These are phyloP conservation scores for Aspergillus persii DNA, from an alignment of 2,329 filamentous ascomycete species.

Conservation along the genomic window DNA sequence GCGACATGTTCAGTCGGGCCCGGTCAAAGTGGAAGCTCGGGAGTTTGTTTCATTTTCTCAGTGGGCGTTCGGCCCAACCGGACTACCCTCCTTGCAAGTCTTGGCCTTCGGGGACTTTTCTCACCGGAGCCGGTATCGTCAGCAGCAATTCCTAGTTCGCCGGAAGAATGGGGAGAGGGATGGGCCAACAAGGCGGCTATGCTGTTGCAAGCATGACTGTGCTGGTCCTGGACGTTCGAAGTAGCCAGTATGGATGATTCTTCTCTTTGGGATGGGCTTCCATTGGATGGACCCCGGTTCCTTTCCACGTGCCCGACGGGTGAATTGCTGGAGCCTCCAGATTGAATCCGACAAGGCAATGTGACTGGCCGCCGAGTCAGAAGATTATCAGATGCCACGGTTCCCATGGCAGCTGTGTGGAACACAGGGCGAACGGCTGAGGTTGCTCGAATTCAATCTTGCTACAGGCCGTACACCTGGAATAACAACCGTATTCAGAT, in stretches of 20 bases:
- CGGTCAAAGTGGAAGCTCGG: conserved; percentile 4
- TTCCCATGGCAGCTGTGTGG: background rate
- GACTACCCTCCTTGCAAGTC: conserved; percentile 9
- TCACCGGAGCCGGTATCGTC: conserved; percentile 6
- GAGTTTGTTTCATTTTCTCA: conserved; percentile 13
- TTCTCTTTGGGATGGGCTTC: conserved; percentile 10
- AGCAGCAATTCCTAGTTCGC: conserved; percentile 12
- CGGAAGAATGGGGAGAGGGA: background rate
- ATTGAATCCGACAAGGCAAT: background rate
- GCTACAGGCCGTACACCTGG: background rate
- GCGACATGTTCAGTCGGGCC: background rate
- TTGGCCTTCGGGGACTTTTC: conserved; percentile 19
- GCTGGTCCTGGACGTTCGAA: background rate
- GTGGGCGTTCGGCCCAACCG: conserved; percentile 15
- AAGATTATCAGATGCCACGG: background rate
- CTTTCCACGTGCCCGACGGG: conserved; percentile 12
- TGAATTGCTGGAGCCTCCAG: conserved; percentile 15
- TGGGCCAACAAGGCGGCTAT: background rate
- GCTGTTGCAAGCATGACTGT: conserved; percentile 1
- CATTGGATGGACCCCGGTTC: conserved; percentile 10
- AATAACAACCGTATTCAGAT: background rate
- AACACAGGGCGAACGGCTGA: background rate
- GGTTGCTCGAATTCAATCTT: background rate
- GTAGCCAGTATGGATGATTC: background rate
- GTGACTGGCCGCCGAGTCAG: background rate